Evolutionary conservation across 75 land plant genomes (phyloP), one percentile per base, ranked within the genome.

Genomic region (Selaginella moellendorffii): DNA sequence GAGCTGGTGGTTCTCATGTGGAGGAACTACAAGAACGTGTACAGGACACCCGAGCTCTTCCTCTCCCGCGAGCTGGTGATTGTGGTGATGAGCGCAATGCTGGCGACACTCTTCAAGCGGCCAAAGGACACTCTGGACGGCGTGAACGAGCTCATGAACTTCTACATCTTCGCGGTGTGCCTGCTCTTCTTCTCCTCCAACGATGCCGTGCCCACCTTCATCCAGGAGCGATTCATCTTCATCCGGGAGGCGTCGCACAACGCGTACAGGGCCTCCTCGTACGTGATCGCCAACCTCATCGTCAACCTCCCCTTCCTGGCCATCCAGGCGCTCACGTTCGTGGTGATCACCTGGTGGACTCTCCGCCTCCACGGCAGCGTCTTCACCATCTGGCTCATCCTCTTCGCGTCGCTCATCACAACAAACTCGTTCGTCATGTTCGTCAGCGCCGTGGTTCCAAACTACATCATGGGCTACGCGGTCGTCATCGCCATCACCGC

Each of bases 41-140:
- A 76, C 10, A 74, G 86, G 30, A 84, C 83, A 26, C 81, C 84
- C 23, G 81, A 78, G 64, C 72, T 84, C 0, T 84, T 84, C 72
- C 54, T 84, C 17, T 73, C 79, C 21, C 69, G 83, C 10, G 79
- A 77, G 58, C 74, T 78, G 22, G 71, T 76, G 12, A 42, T 78
- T 27, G 27, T 63, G 9, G 83, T 84, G 0, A 84, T 71, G 83
- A 79, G 64, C 0, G 64, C 78, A 8, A 63, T 74, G 30, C 71
- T 81, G 26, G 68, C 80, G 2, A 42, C 83, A 23, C 77, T 81
- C 0, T 81, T 81, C 72, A 53, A 51, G 36, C 24, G 54, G 30
- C 70, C 77, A 2, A 2, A 46, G 30, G 9, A 1, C 24, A 0
- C n/a, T 0, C 0, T 2, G 0, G 65, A 62, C 53, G 66, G 65